Evolutionary conservation across 2,329 filamentous ascomycete genomes (phyloP), one percentile per base, ranked within the genome.

Genomic region (Cladosporium sp.): DNA sequence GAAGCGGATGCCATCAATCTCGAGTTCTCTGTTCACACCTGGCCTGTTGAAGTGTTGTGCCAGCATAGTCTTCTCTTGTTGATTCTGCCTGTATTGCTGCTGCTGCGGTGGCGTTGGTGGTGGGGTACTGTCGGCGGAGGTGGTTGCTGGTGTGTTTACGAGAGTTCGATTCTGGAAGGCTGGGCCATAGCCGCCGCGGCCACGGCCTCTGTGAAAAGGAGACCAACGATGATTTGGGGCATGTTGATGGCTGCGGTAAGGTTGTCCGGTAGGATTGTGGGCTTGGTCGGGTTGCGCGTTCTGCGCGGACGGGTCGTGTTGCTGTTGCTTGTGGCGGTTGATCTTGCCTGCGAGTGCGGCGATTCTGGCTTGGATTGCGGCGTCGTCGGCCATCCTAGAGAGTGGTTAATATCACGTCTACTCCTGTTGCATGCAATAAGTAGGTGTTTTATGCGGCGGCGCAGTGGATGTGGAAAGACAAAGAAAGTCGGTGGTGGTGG

Each of bases 1-100:
- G 64, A 93, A 95, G 22, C 79, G 79, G 46, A 92, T 81, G 59
- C 84, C 86, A 48, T 88, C 78, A 45, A 94, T 76, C 16, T 74
- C 68, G 39, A 94, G 75, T 60, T 88, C 81, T 63, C 87, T 75
- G 29, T 30, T 50, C 11, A 38, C 41, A 9, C 48, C 49, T 15
- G 51, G 27, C 13, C 36, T 36, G 7, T 49, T 19, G 15, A 45
- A 27, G 41, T 52, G 50, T 50, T 51, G 51, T 22, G 53, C 43
- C 42, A 39, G 35, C 32, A 36, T 55, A 43, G 55, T 27, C 40
- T 53, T 56, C 45, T 59, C 51, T 54, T 49, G 30, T 47, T 51
- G 43, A 86, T 72, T 55, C 80, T 81, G 19, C 12, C n/a, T 15
- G 25, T 15, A 15, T 9, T 39, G 43, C 1, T 40, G 45, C 6